Evolutionary conservation across 768 basidiomycete species (phyloP).

Genomic region (Tricholoma hemisulphureum): DNA sequence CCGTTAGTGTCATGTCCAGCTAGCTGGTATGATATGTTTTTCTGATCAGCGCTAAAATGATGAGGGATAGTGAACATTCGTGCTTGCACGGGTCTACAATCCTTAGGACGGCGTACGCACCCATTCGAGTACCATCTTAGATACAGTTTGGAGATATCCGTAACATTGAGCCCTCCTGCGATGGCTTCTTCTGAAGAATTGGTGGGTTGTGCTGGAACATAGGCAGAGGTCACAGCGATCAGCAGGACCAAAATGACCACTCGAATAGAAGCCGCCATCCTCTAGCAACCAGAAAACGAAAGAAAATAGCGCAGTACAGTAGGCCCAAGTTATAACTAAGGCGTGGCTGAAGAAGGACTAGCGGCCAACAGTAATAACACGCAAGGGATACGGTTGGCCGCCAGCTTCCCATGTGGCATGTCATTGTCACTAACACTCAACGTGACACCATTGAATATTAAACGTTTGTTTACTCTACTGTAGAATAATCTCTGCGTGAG

Average conservation of each 20-base stretch:
- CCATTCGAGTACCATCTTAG: conserved; percentile 61
- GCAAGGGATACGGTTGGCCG: neutral
- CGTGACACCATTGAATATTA: neutral
- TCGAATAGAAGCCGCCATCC: neutral
- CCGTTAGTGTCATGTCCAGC: conserved; percentile 49
- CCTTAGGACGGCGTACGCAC: conserved; percentile 24
- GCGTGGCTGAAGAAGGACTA: neutral
- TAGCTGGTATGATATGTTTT: conserved; percentile 56
- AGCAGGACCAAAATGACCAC: conserved; percentile 12
- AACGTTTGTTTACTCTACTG: no score
- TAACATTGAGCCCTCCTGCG: conserved; percentile 46
- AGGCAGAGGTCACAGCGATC: conserved; percentile 31
- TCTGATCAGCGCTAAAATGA: conserved; percentile 36
- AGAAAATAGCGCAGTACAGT: neutral
- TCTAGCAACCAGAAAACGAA: conserved; percentile 2
- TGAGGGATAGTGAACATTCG: conserved; percentile 28
- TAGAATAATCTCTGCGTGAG: no score
- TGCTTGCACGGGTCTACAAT: neutral
- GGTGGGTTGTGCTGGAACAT: conserved; percentile 72
- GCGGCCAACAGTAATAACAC: neutral
- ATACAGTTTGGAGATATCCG: conserved; percentile 56
- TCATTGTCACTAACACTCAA: neutral
- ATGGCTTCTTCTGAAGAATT: conserved; percentile 55
- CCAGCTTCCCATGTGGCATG: conserved; percentile 13
- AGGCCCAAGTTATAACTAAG: neutral